Evolutionary conservation across 805 yeast genomes (phyloP).

Genomic region (Huiozyma sinensis): DNA sequence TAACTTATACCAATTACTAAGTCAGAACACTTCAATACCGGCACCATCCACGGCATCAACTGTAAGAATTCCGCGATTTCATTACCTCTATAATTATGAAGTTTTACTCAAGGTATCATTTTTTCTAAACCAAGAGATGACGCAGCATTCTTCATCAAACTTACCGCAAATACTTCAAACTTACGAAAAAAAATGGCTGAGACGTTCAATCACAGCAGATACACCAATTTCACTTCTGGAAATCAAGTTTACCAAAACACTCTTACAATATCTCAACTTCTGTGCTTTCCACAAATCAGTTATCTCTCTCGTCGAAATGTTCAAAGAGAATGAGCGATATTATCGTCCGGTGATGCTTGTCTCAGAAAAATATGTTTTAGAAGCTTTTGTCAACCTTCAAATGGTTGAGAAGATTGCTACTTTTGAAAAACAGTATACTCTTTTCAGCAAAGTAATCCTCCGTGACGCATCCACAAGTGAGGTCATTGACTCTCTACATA

Average conservation of each 20-base stretch:
- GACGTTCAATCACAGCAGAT: background rate
- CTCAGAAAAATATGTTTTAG: constrained; percentile 6
- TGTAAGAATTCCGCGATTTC: constrained; percentile 5
- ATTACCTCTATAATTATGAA: constrained; percentile 21
- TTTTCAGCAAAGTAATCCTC: constrained; percentile 4
- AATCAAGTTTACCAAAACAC: constrained; percentile 11
- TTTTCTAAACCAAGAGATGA: constrained; percentile 27
- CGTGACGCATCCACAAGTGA: constrained; percentile 1
- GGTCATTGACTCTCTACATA: constrained; percentile 4
- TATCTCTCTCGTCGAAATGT: constrained; percentile 6
- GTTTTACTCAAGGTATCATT: constrained; percentile 27
- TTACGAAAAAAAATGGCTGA: constrained; percentile 27
- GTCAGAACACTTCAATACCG: background rate
- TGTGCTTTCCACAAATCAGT: constrained; percentile 18
- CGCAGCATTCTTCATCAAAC: constrained; percentile 23
- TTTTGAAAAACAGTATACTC: background rate
- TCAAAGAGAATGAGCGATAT: constrained; percentile 3
- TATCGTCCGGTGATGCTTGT: constrained; percentile 6
- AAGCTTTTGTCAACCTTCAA: constrained; percentile 11
- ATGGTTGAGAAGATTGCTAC: constrained; percentile 6
- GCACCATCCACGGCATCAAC: too few species aligned
- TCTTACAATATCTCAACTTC: constrained; percentile 19
- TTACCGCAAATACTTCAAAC: constrained; percentile 23
- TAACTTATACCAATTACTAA: background rate
- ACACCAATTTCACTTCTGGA: constrained; percentile 16